Evolutionary conservation across 2,329 filamentous ascomycete genomes (phyloP).

Genomic region (Aspergillus sp.): DNA sequence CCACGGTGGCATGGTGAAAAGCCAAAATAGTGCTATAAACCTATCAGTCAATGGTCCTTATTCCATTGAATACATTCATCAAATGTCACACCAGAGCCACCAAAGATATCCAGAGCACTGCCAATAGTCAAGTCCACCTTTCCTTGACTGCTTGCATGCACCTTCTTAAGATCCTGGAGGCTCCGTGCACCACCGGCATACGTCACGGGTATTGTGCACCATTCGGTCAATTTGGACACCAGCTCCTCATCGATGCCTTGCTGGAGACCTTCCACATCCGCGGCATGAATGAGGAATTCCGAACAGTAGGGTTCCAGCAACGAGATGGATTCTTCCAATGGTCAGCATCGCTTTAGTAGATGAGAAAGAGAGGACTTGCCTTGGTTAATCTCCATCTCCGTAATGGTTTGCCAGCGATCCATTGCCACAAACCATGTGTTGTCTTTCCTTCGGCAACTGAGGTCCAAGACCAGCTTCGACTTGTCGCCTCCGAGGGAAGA

Average conservation of each 20-base stretch:
- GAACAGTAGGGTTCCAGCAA: constrained; percentile 85
- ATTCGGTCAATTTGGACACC: constrained; percentile 69
- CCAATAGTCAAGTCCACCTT: constrained; percentile 93
- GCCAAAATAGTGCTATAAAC: no score
- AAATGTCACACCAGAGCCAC: constrained; percentile 79
- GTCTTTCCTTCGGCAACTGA: constrained; percentile 77
- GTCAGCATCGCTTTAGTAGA: constrained; percentile 5
- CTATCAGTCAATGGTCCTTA: constrained; percentile 27
- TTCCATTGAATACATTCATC: constrained; percentile 92
- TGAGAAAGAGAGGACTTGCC: constrained; percentile 48
- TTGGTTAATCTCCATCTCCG: constrained; percentile 88
- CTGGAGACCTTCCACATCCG: constrained; percentile 93
- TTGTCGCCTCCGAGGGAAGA: constrained; percentile 67
- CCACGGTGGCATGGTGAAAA: neutral
- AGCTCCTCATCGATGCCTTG: constrained; percentile 83
- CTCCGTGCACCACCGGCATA: constrained; percentile 91
- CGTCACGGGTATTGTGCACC: constrained; percentile 89
- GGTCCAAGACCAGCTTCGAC: constrained; percentile 83
- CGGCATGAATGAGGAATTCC: constrained; percentile 95
- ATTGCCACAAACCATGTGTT: constrained; percentile 93
- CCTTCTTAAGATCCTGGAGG: constrained; percentile 75
- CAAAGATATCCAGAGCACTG: constrained; percentile 93
- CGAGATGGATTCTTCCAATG: constrained; percentile 66
- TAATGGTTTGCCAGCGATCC: constrained; percentile 98
- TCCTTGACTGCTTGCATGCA: constrained; percentile 71